Evolutionary conservation across 2,329 filamentous ascomycete genomes (phyloP).

Genomic region (Pezicula neosporulosa): DNA sequence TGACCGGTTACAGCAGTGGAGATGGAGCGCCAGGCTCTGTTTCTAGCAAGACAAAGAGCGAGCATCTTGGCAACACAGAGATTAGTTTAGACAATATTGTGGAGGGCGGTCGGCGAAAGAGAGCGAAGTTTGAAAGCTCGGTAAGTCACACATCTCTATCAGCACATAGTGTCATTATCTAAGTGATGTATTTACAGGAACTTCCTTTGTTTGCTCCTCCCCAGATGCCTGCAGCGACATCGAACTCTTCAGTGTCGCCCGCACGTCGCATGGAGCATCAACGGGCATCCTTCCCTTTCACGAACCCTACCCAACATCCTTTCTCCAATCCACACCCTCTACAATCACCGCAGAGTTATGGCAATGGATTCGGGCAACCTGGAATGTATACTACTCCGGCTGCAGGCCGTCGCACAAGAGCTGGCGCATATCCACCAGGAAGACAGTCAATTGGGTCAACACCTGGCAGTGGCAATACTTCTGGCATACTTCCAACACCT

Average conservation of each 20-base stretch:
- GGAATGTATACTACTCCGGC: constrained; percentile 61
- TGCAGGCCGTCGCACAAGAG: constrained; percentile 63
- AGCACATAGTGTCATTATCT: constrained; percentile 3
- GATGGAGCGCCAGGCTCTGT: constrained; percentile 76
- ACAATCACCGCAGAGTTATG: constrained; percentile 80
- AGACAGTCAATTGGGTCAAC: constrained; percentile 36
- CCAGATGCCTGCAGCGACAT: constrained; percentile 89
- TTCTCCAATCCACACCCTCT: constrained; percentile 75
- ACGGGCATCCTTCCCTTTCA: constrained; percentile 71
- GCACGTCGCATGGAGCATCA: constrained; percentile 74
- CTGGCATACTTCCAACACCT: constrained; percentile 79
- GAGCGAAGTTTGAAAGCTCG: constrained; percentile 93
- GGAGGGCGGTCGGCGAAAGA: constrained; percentile 91
- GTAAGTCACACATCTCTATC: constrained; percentile 55
- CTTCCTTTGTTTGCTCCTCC: constrained; percentile 91
- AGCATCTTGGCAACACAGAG: constrained; percentile 89
- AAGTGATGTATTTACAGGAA: constrained; percentile 58
- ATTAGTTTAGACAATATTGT: constrained; percentile 99
- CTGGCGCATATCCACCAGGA: constrained; percentile 50
- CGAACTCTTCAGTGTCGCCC: constrained; percentile 94
- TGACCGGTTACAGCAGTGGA: constrained; percentile 81
- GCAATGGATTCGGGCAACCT: constrained; percentile 49
- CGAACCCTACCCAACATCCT: constrained; percentile 72
- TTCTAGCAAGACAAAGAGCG: constrained; percentile 72
- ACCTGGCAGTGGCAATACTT: constrained; percentile 35